These are phyloP conservation scores for Cornus controversa DNA, from an alignment of 148 eudicot species.

Conservation along the genomic window DNA sequence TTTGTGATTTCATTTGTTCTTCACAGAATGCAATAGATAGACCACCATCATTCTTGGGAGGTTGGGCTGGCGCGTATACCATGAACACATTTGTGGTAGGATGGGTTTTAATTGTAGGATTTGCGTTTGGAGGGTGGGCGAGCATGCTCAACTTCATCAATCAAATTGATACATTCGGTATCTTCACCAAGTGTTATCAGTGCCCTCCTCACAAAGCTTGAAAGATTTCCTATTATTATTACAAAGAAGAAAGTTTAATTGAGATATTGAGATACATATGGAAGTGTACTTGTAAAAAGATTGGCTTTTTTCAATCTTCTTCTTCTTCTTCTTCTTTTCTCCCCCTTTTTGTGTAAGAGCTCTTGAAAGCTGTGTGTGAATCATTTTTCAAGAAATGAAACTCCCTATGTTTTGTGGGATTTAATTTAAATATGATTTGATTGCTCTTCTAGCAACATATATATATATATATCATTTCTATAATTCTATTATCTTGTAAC, in stretches of 20 bases:
- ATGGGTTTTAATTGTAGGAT: constrained; percentile 79
- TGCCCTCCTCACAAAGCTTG: constrained; percentile 69
- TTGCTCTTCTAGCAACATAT: background rate
- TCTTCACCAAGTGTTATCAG: constrained; percentile 85
- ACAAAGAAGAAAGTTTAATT: background rate
- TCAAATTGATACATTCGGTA: constrained; percentile 74
- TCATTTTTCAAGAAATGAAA: constrained; percentile 2
- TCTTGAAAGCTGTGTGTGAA: constrained; percentile 6
- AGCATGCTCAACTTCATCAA: constrained; percentile 69
- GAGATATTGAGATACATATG: constrained; percentile 22
- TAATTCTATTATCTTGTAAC: background rate
- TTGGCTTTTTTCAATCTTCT: constrained; percentile 13
- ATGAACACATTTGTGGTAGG: constrained; percentile 69
- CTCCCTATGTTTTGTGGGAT: constrained; percentile 3
- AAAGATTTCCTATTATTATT: background rate
- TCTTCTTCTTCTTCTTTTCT: constrained; percentile 10
- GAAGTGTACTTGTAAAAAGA: constrained; percentile 42
- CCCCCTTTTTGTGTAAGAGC: constrained; percentile 4
- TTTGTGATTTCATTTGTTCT: background rate
- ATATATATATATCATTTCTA: background rate
- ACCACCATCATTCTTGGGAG: constrained; percentile 66
- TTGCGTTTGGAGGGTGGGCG: constrained; percentile 94
- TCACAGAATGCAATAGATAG: constrained; percentile 75
- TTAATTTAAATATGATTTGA: background rate
- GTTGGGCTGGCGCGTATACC: constrained; percentile 68